phyloP scores from a whole-genome alignment of 495 filamentous ascomycete species.

The Aspergillus haitiensis region DNA sequence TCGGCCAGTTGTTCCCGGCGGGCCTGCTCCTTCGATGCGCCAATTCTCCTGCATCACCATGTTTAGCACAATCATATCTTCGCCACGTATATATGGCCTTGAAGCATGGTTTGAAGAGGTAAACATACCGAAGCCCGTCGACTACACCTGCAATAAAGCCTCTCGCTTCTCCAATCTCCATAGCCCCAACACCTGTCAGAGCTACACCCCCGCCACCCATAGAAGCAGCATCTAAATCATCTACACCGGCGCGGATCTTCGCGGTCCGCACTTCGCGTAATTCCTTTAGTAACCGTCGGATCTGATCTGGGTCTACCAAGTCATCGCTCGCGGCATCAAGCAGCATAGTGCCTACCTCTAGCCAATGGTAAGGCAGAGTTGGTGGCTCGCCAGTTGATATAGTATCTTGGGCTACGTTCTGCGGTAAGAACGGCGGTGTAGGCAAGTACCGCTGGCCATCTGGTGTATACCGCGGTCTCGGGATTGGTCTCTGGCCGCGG shows the following conservation, averaged over 20 bases:
- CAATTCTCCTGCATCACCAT: slow-evolving; percentile 38
- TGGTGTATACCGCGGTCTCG: slow-evolving; percentile 41
- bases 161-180: slow-evolving; percentile 87
- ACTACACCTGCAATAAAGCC: slow-evolving; percentile 83
- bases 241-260: slow-evolving; percentile 78
- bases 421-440: slow-evolving; percentile 43
- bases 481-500: slow-evolving; percentile 31
- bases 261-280: slow-evolving; percentile 84
- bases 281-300: slow-evolving; percentile 75
- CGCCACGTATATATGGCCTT: no score
- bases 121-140: slow-evolving; percentile 70
- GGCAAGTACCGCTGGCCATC: slow-evolving; percentile 45
- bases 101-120: neutral
- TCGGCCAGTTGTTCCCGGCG: slow-evolving; percentile 49
- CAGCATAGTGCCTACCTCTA: slow-evolving; percentile 82
- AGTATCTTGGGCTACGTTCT: slow-evolving; percentile 40
- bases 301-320: slow-evolving; percentile 70
- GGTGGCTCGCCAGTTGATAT: slow-evolving; percentile 38
- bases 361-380: slow-evolving; percentile 89
- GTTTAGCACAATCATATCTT: slow-evolving; percentile 2
- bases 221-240: slow-evolving; percentile 63
- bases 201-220: slow-evolving; percentile 65
- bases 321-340: slow-evolving; percentile 85
- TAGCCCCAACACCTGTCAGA: slow-evolving; percentile 80
- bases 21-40: slow-evolving; percentile 50